Base-by-base conservation (phyloP, 2,329 filamentous ascomycete species). In the Arthrobotrys megalospora region DNA sequence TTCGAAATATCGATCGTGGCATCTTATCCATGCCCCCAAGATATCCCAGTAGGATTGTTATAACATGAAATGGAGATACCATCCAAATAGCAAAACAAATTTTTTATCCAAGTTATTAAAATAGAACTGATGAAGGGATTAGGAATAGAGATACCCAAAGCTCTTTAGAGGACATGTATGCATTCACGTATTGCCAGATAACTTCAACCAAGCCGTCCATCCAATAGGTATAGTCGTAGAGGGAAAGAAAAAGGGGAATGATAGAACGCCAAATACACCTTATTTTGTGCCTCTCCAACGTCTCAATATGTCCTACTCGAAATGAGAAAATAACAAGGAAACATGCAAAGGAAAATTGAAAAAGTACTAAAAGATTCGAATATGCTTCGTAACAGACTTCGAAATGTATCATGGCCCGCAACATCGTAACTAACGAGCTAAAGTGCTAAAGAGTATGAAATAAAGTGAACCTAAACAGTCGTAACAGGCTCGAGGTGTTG, bases 251-350 rank as follows among this genome's bases (percentile, higher is more conserved):
- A 60, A 58, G 5, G 34, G 16, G n/a, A 58, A 21, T 38, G 52
- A 41, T 11, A 58, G 34, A 21, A 60, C 55, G 55, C 55, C 55
- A 43, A 41, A 60, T 60, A 60, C 55, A 60, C 55, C 55, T 60
- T 24, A 19, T 60, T 60, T 60, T 60, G 55, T 43, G 55, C 55
- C 55, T 60, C 41, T 58, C 55, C 55, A 60, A 60, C 55, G 12
- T 60, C 55, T 60, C 55, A n/a, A 60, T 60, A 60, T 60, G 55
- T 60, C 55, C 36, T 60, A 60, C 19, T 60, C 55, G 21, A 43
- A 60, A 28, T 24, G 11, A 43, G 36, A 28, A 28, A 38, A 60
- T 41, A 60, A 24, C 8, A 60, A 60, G 55, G 24, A 60, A 60
- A 19, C 55, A 60, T 60, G 55, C 55, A 60, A 43, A 10, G 16